phyloP scores from a whole-genome alignment of 495 filamentous ascomycete genomes.

The Penicillium canescens region DNA sequence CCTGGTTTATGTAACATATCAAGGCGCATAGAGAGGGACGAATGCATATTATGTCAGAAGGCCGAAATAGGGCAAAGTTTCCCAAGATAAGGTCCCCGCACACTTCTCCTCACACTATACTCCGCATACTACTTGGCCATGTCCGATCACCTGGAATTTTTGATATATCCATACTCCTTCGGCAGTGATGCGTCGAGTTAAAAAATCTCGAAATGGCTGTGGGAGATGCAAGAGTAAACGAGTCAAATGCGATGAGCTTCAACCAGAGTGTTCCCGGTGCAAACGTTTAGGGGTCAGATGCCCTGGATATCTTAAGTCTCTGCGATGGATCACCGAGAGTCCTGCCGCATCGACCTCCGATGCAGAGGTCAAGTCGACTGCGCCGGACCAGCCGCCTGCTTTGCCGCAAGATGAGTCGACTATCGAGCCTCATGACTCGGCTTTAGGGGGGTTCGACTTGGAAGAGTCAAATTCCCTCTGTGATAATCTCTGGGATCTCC shows the following conservation, averaged over 20 bases:
- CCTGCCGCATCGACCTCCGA: constrained; percentile 9
- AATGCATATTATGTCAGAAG: too few species aligned
- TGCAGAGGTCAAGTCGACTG: constrained; percentile 13
- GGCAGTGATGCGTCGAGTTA: constrained; percentile 44
- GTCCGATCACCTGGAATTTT: background rate
- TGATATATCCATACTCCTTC: constrained; percentile 4
- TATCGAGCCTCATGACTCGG: constrained; percentile 1
- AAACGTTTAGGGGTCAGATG: constrained; percentile 48
- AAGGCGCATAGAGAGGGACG: too few species aligned
- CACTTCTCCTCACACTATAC: constrained; percentile 1
- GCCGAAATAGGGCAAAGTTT: constrained; percentile 15
- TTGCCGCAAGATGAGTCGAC: constrained; percentile 11
- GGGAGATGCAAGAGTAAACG: constrained; percentile 54
- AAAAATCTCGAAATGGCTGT: constrained; percentile 49
- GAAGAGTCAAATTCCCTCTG: constrained; percentile 23
- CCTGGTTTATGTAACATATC: too few species aligned
- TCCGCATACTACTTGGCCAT: constrained; percentile 7
- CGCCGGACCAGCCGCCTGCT: constrained; percentile 1
- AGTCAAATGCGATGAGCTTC: constrained; percentile 59
- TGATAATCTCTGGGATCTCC: constrained; percentile 40
- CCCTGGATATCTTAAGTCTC: constrained; percentile 53
- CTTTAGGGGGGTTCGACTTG: constrained; percentile 12
- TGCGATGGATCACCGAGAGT: constrained; percentile 56
- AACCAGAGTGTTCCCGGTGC: constrained; percentile 53
- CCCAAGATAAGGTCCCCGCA: constrained; percentile 20